These are phyloP conservation scores for Raphanus raphanistrum DNA, from an alignment of 345 rosid species.

Conservation along the genomic window DNA sequence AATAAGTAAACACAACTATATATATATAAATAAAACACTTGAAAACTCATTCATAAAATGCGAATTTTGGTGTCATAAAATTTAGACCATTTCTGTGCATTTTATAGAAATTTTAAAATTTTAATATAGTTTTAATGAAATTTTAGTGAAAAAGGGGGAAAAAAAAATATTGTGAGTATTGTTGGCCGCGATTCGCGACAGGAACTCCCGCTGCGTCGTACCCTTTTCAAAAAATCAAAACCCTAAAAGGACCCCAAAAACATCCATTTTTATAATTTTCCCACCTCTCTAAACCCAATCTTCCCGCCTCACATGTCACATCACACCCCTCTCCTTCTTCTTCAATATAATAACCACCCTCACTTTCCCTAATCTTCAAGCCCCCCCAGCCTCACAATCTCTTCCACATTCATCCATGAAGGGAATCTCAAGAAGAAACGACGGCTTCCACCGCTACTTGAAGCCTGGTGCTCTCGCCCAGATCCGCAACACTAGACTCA, in stretches of 20 bases:
- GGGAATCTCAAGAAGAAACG: conserved; percentile 36
- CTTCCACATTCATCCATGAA: conserved; percentile 28
- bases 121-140: no score
- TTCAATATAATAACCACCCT: conserved; percentile 8
- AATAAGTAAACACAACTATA: not conserved
- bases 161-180: no score
- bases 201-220: conserved; percentile 13
- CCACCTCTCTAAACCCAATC: conserved; percentile 34
- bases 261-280: not conserved
- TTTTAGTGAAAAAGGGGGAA: no score
- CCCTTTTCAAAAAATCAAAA: conserved; percentile 9
- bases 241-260: conserved; percentile 8
- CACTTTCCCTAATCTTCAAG: not conserved
- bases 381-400: not conserved
- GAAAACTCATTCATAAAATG: not conserved
- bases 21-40: not conserved
- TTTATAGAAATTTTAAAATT: no score
- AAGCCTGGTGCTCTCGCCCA: conserved; percentile 65
- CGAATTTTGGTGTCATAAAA: no score
- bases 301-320: conserved; percentile 48
- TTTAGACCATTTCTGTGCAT: not conserved
- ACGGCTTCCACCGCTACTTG: conserved; percentile 48
- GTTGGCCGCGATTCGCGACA: not conserved
- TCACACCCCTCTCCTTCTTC: conserved; percentile 17
- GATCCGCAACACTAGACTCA: conserved; percentile 56